A percentile compares a stretch with the other conserved stretches of the same genome.
Conservation (phyloP, 345 rosid species). For the Brassica napus region Da-Ae NC_063434.1:7240001-7240500, state of each 20-base stretch:
- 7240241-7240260: not conserved
- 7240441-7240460: not conserved
- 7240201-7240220: not conserved
- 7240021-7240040: not conserved
- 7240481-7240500: too few species aligned
- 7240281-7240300: too few species aligned
- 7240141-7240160: not conserved
- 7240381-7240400: not conserved
- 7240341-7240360: not conserved
- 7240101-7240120: not conserved
- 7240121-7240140: not conserved
- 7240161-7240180: not conserved
- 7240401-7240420: not conserved
- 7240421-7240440: too few species aligned
- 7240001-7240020: not conserved
- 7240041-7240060: not conserved
- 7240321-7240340: not conserved
- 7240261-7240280: too few species aligned
- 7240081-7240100: not conserved
- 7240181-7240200: not conserved
- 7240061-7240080: not conserved
- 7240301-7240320: not conserved
- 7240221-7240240: not conserved
- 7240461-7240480: too few species aligned
- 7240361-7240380: not conserved